Base-by-base conservation (phyloP, 805 yeast species). In the Starmera quercuum region DNA sequence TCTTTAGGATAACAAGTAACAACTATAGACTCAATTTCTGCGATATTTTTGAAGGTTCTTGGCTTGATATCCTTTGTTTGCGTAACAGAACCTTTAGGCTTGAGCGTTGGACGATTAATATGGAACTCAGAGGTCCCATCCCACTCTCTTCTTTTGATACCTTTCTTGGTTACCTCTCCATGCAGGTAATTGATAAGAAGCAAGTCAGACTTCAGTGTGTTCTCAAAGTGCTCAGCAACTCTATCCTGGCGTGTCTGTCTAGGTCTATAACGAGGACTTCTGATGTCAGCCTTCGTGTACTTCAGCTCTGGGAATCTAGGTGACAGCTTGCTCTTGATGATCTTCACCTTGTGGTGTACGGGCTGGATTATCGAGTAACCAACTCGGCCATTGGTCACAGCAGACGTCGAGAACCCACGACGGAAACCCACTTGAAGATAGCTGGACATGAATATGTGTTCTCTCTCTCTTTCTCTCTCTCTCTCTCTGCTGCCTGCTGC, bases 51-150 rank as follows among this genome's bases (percentile, higher is more conserved):
- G 62, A 75, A 61, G n/a, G 68, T 73, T 32, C 85, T 69, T 21
- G 83, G 83, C 38, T 71, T 64, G 40, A 84, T 66, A 48, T 85
- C 83, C 44, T 83, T 85, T 5, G 87, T 73, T 34, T 87, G 80
- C 32, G 78, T 78, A 17, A 71, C 69, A 25, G 78, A 72, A 3
- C 97, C 96, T 39, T 63, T 65, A 24, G 97, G 95, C 44, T 78
- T 78, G 49, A 75, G 73, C 37, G 72, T 58, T 15, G 84, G 78
- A 70, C 96, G 83, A 61, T 85, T 85, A 35, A 87, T 54, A 53
- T 87, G 92, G 61, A 83, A 92, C 30, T 96, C 95, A 20, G 95
- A 79, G 16, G 81, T 63, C 34, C 83, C 83, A 45, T 83, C 87
- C 95, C 98, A 87, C 37, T 73, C 67, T 63, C 95, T 74, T 46